Evolutionary conservation across 2,329 filamentous ascomycete genomes (phyloP).

Genomic region (Colletotrichum limetticola): DNA sequence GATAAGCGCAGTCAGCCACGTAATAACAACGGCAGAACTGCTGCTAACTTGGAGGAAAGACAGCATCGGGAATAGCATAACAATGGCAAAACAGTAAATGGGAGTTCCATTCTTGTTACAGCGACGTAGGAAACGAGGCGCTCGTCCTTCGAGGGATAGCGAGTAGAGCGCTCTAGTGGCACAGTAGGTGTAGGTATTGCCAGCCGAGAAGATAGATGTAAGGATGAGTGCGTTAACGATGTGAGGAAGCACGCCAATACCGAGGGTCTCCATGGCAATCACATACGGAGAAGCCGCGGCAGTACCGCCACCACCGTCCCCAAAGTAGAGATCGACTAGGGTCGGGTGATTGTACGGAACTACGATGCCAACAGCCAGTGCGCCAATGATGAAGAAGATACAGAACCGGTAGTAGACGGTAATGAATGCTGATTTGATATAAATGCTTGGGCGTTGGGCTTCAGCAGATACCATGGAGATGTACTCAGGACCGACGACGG

Average conservation of each 20-base stretch:
- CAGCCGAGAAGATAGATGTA: conserved; percentile 59
- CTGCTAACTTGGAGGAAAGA: conserved; percentile 63
- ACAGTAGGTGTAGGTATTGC: conserved; percentile 51
- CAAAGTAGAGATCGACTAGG: conserved; percentile 50
- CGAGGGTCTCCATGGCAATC: conserved; percentile 68
- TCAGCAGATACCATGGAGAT: conserved; percentile 77
- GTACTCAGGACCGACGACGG: conserved; percentile 75
- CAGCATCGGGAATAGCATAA: conserved; percentile 64
- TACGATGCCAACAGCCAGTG: conserved; percentile 73
- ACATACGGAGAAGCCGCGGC: conserved; percentile 72
- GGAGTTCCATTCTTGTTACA: conserved; percentile 69
- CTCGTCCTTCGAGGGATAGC: conserved; percentile 64
- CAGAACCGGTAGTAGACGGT: conserved; percentile 79
- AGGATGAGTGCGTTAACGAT: conserved; percentile 67
- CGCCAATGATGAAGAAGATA: conserved; percentile 77
- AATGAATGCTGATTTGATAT: conserved; percentile 77
- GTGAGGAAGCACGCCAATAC: conserved; percentile 63
- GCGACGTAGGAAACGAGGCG: conserved; percentile 60
- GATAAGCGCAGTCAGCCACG: conserved; percentile 59
- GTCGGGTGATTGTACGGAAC: conserved; percentile 71
- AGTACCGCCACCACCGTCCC: conserved; percentile 47
- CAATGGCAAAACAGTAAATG: conserved; percentile 65
- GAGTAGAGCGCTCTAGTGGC: conserved; percentile 67
- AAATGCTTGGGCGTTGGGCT: conserved; percentile 70
- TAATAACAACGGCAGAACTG: conserved; percentile 60